Evolutionary conservation across 2,329 filamentous ascomycete species (phyloP), one percentile per base, ranked within the genome.

Genomic region (Seiridium unicorne): DNA sequence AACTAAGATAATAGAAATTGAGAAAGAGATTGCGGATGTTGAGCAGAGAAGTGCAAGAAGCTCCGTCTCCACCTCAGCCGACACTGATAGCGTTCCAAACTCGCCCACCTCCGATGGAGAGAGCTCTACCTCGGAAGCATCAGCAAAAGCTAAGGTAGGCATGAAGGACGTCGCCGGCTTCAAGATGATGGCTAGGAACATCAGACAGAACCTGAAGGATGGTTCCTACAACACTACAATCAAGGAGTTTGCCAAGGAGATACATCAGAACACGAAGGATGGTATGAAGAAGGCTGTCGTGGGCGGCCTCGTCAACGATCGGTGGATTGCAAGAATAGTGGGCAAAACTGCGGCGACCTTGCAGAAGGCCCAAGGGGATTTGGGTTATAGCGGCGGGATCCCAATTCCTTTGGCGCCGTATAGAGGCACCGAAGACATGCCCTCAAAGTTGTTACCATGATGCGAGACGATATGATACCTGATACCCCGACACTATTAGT

Each of bases 1-100:
- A 0, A 83, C 78, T n/a, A 84, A 84, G 62, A 75, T 84, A 44
- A 81, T 84, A 51, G 82, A 84, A 64, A 70, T 79, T 34, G 81
- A 84, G 64, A 81, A 78, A 60, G 76, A 76, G 38, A 65, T 66
- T 56, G 64, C 68, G 70, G 63, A 71, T 63, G 58, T 49, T 7
- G 48, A 48, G 8, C 44, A 31, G 11, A 32, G n/a, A 26, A n/a
- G 36, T n/a, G 49, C 11, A 53, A 38, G 34, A 13, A 53, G 49
- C 34, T 18, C 32, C 7, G 7, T 42, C 13, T 42, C 38, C 13
- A 42, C 38, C 38, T 8, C 13, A 42, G 13, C 46, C n/a, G 31
- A 32, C n/a, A 18, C 31, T 3, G 31, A 9, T 31, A 47, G 46
- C 26, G 35, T 11, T 40, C 53, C 59, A 46, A 51, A 42, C 34